Percentiles rank a stretch among this genome's conserved stretches.
These are phyloP conservation scores for Colletotrichum lindemuthianum DNA, from an alignment of 2,329 filamentous ascomycete species.

Conservation along the genomic window DNA sequence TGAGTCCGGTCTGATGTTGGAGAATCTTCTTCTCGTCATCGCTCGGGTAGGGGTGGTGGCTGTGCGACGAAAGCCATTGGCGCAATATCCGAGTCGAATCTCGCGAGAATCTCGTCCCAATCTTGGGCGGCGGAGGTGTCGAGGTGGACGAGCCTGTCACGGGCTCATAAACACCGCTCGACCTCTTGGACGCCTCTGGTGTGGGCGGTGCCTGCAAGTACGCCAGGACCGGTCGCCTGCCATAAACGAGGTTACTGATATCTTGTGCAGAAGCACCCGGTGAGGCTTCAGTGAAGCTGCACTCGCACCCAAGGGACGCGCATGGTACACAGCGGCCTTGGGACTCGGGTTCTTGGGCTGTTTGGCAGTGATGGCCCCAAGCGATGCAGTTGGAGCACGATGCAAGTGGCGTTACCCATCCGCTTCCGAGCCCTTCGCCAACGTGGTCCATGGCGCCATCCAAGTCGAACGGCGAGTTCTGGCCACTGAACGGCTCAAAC, in stretches of 20 bases:
- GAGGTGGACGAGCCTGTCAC: background rate
- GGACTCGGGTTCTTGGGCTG: conserved; percentile 7
- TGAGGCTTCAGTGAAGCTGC: conserved; percentile 13
- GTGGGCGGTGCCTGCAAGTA: background rate
- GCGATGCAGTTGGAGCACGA: conserved; percentile 27
- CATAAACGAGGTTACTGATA: conserved; percentile 4
- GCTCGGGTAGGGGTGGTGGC: conserved; percentile 28
- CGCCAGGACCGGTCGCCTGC: background rate
- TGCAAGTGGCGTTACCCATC: conserved; percentile 7
- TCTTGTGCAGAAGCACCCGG: background rate
- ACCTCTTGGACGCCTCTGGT: conserved; percentile 6
- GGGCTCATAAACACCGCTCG: conserved; percentile 3
- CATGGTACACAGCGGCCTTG: conserved; percentile 22
- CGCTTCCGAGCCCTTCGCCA: background rate
- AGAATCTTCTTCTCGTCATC: conserved; percentile 27
- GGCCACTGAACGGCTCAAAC: conserved; percentile 19
- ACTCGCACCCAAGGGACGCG: conserved; percentile 22
- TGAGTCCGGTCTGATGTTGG: conserved; percentile 27
- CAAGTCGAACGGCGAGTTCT: conserved; percentile 17
- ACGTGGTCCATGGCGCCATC: conserved; percentile 12
- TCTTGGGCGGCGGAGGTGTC: conserved; percentile 35
- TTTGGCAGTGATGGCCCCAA: conserved; percentile 27
- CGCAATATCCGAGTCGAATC: conserved; percentile 36
- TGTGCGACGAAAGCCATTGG: conserved; percentile 35
- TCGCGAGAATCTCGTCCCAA: conserved; percentile 39